Evolutionary conservation across 2,329 filamentous ascomycete species (phyloP), one percentile per base, ranked within the genome.

Genomic region (Neoscytalidium dimidiatum): DNA sequence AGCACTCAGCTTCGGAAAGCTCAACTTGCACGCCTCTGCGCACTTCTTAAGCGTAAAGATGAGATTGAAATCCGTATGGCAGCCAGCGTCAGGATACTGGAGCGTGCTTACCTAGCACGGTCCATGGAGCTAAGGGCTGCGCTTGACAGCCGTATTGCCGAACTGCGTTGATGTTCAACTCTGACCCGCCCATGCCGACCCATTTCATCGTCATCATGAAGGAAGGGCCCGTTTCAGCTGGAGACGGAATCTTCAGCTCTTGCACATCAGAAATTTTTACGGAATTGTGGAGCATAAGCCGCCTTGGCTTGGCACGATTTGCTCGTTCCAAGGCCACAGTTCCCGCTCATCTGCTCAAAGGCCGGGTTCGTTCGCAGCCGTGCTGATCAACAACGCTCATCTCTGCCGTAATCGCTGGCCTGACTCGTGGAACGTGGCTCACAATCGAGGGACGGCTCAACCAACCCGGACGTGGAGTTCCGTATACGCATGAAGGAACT

Each of bases 51-150:
- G 44, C 41, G 57, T 28, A 60, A 62, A 17, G 31, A 51, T 11
- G 64, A 64, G 1, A 57, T 67, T n/a, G 66, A 67, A 46, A 33
- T 4, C n/a, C 51, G 35, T n/a, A 66, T 67, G 29, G n/a, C 35
- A 14, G 29, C 33, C n/a, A 64, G 60, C 29, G 43, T 66, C 44
- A 43, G 49, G 29, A 46, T 17, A 8, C 31, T 67, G 8, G 52
- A 67, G 6, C 35, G 35, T 9, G 64, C 64, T 4, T 57, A 48
- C 26, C 38, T 43, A 21, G 44, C 53, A 6, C 33, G 38, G 23
- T 21, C 52, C 11, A 17, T 14, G 3, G 53, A 64, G 41, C 44
- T 67, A 5, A 35, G 9, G n/a, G 23, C 23, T 19, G 53, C 58
- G 1, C 33, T 66, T 7, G 35, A 38, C 19, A 35, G 31, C 56